A percentile compares a stretch with the other conserved stretches of the same genome.
These are phyloP conservation scores for Dissophora ornata DNA, from an alignment of 192 early-diverging fungal species.

Conservation along the genomic window DNA sequence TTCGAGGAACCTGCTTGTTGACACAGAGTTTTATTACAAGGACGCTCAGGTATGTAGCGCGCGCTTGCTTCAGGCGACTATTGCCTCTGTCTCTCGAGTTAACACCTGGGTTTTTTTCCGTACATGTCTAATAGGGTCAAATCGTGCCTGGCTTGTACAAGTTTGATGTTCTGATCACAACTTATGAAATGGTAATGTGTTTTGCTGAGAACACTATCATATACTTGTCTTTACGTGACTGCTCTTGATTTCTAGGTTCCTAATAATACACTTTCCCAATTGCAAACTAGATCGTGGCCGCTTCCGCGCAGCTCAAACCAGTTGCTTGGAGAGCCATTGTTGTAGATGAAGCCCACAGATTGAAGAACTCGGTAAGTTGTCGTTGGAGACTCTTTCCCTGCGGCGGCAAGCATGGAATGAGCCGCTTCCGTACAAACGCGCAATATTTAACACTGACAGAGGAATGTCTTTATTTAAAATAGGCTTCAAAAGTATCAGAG, in stretches of 20 bases:
- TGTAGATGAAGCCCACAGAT: conserved; percentile 86
- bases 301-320: conserved; percentile 72
- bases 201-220: no score
- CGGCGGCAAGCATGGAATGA: no score
- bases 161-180: conserved; percentile 72
- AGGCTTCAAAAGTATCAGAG: conserved; percentile 83
- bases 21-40: conserved; percentile 77
- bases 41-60: conserved; percentile 37
- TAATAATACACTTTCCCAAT: no score
- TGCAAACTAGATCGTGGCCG: conserved; percentile 61
- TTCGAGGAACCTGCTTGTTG: conserved; percentile 80
- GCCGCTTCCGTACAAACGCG: no score
- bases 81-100: not conserved
- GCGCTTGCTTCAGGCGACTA: not conserved
- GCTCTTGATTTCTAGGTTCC: no score
- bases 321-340: conserved; percentile 79
- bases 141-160: conserved; percentile 63
- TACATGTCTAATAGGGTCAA: conserved; percentile 40
- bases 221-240: no score
- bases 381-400: not conserved
- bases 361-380: conserved; percentile 79
- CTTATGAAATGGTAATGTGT: conserved; percentile 59
- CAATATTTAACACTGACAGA: no score
- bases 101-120: not conserved
- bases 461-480: no score